A percentile compares a stretch with the other conserved stretches of the same genome.
These are phyloP conservation scores for Aspergillus sclerotiicarbonarius DNA, from an alignment of 495 filamentous ascomycete genomes.

Conservation along the genomic window DNA sequence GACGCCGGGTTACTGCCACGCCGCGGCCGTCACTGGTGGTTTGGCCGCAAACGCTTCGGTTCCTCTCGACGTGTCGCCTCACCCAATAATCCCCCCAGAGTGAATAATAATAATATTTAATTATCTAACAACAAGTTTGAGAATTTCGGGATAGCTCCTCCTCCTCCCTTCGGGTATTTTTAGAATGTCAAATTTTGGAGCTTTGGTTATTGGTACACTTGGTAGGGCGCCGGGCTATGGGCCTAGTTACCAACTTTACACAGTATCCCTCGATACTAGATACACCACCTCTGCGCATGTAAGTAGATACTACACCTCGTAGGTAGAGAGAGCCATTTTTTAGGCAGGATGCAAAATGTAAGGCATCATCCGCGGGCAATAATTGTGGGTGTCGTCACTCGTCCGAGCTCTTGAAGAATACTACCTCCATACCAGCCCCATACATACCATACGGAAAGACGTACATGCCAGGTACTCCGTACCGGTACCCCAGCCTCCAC, in stretches of 20 bases:
- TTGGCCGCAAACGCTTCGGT: conserved; percentile 19
- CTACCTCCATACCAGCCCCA: not conserved
- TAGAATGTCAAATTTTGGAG: not conserved
- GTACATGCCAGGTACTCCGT: not conserved
- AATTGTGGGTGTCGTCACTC: not conserved
- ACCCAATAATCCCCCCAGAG: not conserved
- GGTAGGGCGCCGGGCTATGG: too few species aligned
- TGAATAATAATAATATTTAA: not conserved
- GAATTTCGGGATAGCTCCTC: not conserved
- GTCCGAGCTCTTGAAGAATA: not conserved
- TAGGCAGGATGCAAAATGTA: not conserved
- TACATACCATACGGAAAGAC: not conserved
- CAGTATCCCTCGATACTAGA: too few species aligned
- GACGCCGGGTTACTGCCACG: conserved; percentile 16
- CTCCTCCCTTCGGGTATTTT: conserved; percentile 3
- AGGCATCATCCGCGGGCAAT: not conserved
- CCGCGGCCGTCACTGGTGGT: conserved; percentile 6
- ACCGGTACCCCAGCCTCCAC: not conserved
- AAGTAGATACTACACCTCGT: too few species aligned
- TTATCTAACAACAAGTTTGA: not conserved
- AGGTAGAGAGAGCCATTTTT: too few species aligned
- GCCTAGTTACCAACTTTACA: too few species aligned
- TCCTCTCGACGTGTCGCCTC: conserved; percentile 18
- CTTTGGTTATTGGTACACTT: too few species aligned
- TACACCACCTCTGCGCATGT: too few species aligned